Evolutionary conservation across 352 stramenopile genomes (phyloP), one percentile per base, ranked within the genome.

Genomic region (Poterioochromonas sp.): DNA sequence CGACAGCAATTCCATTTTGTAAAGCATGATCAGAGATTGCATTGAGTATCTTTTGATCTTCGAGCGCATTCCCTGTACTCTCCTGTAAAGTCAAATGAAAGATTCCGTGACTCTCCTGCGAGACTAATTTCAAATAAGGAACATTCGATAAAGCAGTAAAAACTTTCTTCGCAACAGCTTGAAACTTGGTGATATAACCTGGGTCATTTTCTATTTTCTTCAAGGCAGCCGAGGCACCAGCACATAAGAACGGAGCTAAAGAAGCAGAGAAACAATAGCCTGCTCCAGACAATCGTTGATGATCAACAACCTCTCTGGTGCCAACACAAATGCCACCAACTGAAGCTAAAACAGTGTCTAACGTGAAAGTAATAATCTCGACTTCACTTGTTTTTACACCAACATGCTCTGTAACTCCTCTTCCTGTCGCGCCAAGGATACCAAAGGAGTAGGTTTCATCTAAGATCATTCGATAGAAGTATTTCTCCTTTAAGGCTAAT

Each of bases 191-290:
- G n/a, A n/a, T n/a, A n/a, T n/a, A n/a, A n/a, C n/a, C n/a, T n/a
- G n/a, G n/a, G n/a, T n/a, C n/a, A n/a, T n/a, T n/a, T n/a, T n/a
- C n/a, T 26, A 58, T 58, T 26, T 26, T 26, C 47, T 58, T 86
- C 47, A 95, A 88, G n/a, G 90, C 85, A 78, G 90, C 89, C 5
- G 88, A 91, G 44, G 88, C 91, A 69, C 88, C 93, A 1, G 90
- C 87, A 12, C 88, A 93, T 73, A 95, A 94, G 84, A 98, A 99
- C 11, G 95, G 95, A 44, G 95, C 93, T 35, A 92, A 89, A 68
- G 93, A 96, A n/a, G 95, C 95, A 79, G 92, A 98, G 85, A 98
- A 99, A 80, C 95, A 96, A 84, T 99, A 99, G 68, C 94, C 95
- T 3, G 94, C 94, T 51, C 92, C 96, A 81, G 93, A 97, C 43